Base-by-base conservation (phyloP, 805 yeast genomes). In the Huiozyma naganishii region DNA sequence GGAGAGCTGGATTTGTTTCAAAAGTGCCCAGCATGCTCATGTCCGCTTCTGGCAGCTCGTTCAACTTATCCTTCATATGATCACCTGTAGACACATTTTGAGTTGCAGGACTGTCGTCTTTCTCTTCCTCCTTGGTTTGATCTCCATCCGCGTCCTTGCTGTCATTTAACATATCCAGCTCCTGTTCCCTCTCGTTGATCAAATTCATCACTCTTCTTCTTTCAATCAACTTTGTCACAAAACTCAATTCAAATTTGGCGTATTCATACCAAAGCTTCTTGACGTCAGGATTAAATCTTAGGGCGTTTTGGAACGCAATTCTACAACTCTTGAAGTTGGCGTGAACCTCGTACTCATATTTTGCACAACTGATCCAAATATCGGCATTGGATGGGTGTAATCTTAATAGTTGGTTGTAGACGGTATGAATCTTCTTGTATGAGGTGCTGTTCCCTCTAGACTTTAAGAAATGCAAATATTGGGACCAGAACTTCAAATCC, bases 321-420 rank as follows among this genome's bases (percentile, higher is more conserved):
- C 99, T 75, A 23, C 97, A 89, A 39, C 95, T 89, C 57, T 82
- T 79, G 38, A 95, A 85, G 53, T 88, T 83, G 36, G 90, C 84
- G 62, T 92, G 87, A 29, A 75, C 76, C 53, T 90, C 96, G 55
- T 85, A 81, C 65, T 92, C 97, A 64, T 86, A 87, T 58, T 85
- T 85, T 29, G 97, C 96, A 27, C 96, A 97, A 55, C 86, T 76
- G 37, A 92, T 76, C 98, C 98, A 92, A 12, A 90, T 83, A 53
- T 81, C 83, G 2, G 87, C 76, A 57, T 89, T 84, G 37, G 83
- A 74, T n/a, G 98, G 97, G 59, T 92, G 97, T 49, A 88, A 66
- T 62, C 81, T 86, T 53, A 92, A 70, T 52, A 90, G 69, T 45
- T 77, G 76, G 6, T 89, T 80, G 61, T 88, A 86, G 6, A 86